These are phyloP conservation scores for Filobasidium floriforme DNA, from an alignment of 768 basidiomycete species.

Conservation along the genomic window DNA sequence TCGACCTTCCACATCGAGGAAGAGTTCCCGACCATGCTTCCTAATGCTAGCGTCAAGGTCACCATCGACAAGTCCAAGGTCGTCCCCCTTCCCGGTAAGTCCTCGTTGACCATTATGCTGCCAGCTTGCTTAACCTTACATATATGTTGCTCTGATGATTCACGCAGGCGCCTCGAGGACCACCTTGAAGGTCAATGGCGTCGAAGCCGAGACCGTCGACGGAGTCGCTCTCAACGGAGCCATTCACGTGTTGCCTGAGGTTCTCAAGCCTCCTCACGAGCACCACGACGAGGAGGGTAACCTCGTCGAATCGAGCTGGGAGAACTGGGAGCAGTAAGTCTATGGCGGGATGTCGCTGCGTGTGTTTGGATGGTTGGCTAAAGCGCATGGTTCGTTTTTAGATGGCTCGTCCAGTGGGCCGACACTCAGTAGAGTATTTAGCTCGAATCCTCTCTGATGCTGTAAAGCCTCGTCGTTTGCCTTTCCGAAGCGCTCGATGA, in stretches of 20 bases:
- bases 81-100: constrained; percentile 38
- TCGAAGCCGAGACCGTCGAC: constrained; percentile 48
- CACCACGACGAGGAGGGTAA: constrained; percentile 38
- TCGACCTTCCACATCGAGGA: constrained; percentile 40
- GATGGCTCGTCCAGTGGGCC: constrained; percentile 25
- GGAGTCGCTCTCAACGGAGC: constrained; percentile 56
- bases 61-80: constrained; percentile 51
- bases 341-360: not conserved
- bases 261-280: constrained; percentile 42
- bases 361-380: not conserved
- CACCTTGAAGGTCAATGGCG: constrained; percentile 41
- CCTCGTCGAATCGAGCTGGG: constrained; percentile 31
- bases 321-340: constrained; percentile 42
- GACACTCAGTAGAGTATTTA: not conserved
- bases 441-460: no score
- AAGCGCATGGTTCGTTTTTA: no score
- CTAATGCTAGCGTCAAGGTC: constrained; percentile 46
- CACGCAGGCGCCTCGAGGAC: constrained; percentile 37
- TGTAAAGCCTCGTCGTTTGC: no score
- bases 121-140: not conserved
- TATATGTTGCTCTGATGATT: not conserved
- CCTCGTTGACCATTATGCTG: no score
- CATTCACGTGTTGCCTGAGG: constrained; percentile 47
- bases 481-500: no score
- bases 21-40: constrained; percentile 32